Percentiles rank a stretch among this genome's conserved stretches.
Evolutionary conservation across 129 eudicot species (phyloP).

Genomic region (Lactuca saligna): DNA sequence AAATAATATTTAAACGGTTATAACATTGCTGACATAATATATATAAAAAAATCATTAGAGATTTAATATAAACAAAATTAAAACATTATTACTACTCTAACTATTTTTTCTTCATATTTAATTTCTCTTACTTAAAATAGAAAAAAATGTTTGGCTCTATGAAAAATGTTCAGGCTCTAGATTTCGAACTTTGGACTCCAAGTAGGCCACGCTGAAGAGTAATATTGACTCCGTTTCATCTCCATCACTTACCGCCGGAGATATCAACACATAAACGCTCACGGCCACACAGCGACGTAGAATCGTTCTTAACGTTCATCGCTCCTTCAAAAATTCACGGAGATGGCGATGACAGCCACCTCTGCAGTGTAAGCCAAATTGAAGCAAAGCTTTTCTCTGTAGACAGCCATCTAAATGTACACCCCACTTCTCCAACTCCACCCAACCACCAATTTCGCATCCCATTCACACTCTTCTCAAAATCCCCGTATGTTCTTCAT

Average conservation of each 20-base stretch:
- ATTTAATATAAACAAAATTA: too few species aligned
- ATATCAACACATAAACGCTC: neutral
- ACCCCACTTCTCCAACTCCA: conserved; percentile 31
- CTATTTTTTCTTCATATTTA: too few species aligned
- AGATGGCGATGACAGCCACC: neutral
- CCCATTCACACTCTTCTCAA: conserved; percentile 22
- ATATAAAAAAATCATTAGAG: too few species aligned
- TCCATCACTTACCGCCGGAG: neutral
- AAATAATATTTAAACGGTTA: too few species aligned
- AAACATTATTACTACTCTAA: too few species aligned
- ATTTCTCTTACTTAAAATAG: too few species aligned
- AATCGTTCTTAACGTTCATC: too few species aligned
- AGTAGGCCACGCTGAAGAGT: too few species aligned
- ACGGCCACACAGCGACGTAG: neutral
- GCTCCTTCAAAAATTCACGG: neutral
- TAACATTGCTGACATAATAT: too few species aligned
- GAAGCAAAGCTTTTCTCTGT: conserved; percentile 1
- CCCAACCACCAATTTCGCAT: conserved; percentile 35
- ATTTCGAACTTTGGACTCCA: too few species aligned
- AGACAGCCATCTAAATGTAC: conserved; percentile 45
- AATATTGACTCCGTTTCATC: neutral
- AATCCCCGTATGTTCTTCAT: conserved; percentile 31
- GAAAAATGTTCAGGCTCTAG: too few species aligned
- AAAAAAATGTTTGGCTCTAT: too few species aligned
- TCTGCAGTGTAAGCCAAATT: neutral